Conservation (phyloP, 148 eudicot species). For the Vaccinium myrtillus region DNA sequence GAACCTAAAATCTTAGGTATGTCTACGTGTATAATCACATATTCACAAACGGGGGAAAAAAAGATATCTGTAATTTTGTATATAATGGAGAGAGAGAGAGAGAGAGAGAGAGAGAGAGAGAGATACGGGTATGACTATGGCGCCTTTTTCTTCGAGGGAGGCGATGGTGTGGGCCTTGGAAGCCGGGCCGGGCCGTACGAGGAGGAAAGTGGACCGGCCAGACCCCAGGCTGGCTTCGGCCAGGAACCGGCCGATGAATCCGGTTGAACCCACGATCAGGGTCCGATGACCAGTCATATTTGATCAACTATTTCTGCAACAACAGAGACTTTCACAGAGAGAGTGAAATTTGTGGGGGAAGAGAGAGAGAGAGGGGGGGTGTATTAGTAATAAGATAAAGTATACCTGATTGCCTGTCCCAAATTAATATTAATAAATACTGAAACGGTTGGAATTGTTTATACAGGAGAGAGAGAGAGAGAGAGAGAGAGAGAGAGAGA, state of each 20-base stretch:
- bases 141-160: slow-evolving; percentile 24
- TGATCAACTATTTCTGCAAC: neutral
- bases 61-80: neutral
- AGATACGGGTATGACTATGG: slow-evolving; percentile 1
- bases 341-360: neutral
- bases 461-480: too few relatives aligned
- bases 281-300: slow-evolving; percentile 1
- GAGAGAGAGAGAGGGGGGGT: neutral
- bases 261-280: slow-evolving; percentile 24
- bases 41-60: neutral
- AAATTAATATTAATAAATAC: neutral
- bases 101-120: neutral
- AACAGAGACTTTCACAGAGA: neutral
- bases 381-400: too few relatives aligned
- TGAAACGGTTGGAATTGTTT: too few relatives aligned
- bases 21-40: neutral
- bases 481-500: too few relatives aligned
- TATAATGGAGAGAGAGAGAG: neutral
- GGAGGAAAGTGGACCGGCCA: slow-evolving; percentile 20
- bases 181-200: slow-evolving; percentile 11
- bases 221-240: slow-evolving; percentile 21
- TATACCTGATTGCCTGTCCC: too few relatives aligned
- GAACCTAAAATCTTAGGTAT: too few relatives aligned
- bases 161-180: slow-evolving; percentile 12
- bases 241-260: slow-evolving; percentile 28